Conservation (phyloP, 164 flowering plant species). For the Buxus sempervirens region DNA sequence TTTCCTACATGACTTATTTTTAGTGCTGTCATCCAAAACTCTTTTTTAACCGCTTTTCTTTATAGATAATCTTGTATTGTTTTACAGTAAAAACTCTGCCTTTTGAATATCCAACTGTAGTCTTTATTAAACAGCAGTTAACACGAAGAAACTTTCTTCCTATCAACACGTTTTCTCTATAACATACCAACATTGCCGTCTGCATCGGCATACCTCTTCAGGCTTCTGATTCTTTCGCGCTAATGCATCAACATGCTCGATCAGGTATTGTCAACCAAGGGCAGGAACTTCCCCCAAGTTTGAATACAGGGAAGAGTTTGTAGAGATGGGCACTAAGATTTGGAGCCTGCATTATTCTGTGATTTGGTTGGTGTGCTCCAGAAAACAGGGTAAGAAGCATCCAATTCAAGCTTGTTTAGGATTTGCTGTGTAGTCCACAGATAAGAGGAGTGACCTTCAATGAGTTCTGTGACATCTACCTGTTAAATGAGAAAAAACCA, state of each 20-base stretch:
- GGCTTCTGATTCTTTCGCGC: neutral
- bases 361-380: conserved; percentile 20
- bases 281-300: neutral
- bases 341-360: neutral
- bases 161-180: too few species aligned
- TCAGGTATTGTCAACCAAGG: neutral
- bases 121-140: too few species aligned
- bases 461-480: conserved; percentile 40
- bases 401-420: conserved; percentile 72
- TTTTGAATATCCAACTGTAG: too few species aligned
- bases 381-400: conserved; percentile 71
- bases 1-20: too few species aligned
- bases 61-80: too few species aligned
- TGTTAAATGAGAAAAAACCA: conserved; percentile 20
- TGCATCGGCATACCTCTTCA: neutral
- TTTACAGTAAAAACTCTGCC: too few species aligned
- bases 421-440: conserved; percentile 71
- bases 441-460: conserved; percentile 56
- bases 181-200: too few species aligned
- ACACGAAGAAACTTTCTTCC: too few species aligned
- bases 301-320: neutral
- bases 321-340: neutral
- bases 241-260: neutral
- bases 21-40: too few species aligned
- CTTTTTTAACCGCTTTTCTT: too few species aligned